These are phyloP conservation scores for Salvia hispanica DNA, from an alignment of 257 asterid genomes.

Conservation along the genomic window DNA sequence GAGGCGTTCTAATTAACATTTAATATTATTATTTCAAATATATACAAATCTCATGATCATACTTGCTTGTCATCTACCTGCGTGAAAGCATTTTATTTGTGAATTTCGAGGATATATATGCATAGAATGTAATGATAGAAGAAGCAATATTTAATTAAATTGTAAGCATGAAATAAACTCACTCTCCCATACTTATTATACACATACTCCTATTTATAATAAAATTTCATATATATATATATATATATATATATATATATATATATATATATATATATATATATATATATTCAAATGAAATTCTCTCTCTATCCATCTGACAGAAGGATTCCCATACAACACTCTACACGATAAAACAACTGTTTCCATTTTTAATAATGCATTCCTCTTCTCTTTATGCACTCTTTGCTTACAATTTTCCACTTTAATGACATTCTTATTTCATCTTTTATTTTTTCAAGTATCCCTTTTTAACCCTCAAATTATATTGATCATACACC, in stretches of 20 bases:
- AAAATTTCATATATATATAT: neutral
- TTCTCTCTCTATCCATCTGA: slow-evolving; percentile 40
- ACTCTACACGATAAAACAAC: slow-evolving; percentile 59
- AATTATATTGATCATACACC: too few relatives aligned
- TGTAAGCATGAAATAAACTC: slow-evolving; percentile 3
- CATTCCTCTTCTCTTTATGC: slow-evolving; percentile 32
- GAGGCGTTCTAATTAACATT: slow-evolving; percentile 7
- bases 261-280: too few relatives aligned
- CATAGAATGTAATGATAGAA: neutral
- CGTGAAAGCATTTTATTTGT: slow-evolving; percentile 28
- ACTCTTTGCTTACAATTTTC: slow-evolving; percentile 45
- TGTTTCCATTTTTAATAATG: slow-evolving; percentile 35
- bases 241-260: neutral
- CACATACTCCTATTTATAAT: too few relatives aligned
- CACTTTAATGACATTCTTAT: slow-evolving; percentile 32
- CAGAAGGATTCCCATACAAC: slow-evolving; percentile 73
- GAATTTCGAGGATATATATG: slow-evolving; percentile 32
- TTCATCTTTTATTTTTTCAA: neutral
- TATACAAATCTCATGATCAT: slow-evolving; percentile 8
- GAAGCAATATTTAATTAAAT: neutral
- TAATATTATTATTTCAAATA: neutral
- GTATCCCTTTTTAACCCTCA: neutral
- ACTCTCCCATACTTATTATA: neutral
- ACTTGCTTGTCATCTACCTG: slow-evolving; percentile 31
- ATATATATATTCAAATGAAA: neutral